These are phyloP conservation scores for Excoecaria cochinchinensis DNA, from an alignment of 345 rosid species.

Conservation along the genomic window DNA sequence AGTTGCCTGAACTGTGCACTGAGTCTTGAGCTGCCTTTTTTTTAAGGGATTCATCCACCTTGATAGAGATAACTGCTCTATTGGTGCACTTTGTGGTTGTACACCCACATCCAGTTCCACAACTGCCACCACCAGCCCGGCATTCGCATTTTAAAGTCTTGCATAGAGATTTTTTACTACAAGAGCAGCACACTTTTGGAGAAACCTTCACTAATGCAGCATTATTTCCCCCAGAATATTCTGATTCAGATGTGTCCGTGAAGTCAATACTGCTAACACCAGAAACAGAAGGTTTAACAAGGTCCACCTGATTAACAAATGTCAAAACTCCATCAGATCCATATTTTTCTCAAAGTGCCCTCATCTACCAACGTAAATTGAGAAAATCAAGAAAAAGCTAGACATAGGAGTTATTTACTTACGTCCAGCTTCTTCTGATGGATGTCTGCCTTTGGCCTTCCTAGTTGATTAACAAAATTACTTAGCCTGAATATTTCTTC, in stretches of 20 bases:
- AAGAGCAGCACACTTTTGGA: constrained; percentile 23
- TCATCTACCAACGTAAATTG: neutral
- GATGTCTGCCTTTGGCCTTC: constrained; percentile 15
- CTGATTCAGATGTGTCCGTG: constrained; percentile 8
- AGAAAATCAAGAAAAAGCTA: neutral
- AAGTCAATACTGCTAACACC: constrained; percentile 33
- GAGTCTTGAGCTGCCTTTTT: neutral
- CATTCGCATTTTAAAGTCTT: constrained; percentile 31
- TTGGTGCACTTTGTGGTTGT: constrained; percentile 28
- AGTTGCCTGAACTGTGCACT: neutral
- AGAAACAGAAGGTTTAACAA: constrained; percentile 41
- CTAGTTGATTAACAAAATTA: constrained; percentile 18
- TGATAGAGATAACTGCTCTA: constrained; percentile 4
- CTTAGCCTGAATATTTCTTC: constrained; percentile 28
- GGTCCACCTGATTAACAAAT: constrained; percentile 41
- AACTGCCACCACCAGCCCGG: constrained; percentile 24
- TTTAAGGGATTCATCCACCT: constrained; percentile 14
- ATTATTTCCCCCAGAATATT: constrained; percentile 10
- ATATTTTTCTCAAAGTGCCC: neutral
- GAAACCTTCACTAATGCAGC: constrained; percentile 4
- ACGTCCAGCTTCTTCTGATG: constrained; percentile 18
- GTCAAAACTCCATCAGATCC: constrained; percentile 13
- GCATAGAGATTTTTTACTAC: constrained; percentile 31
- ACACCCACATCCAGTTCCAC: constrained; percentile 26
- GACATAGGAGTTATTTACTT: neutral